Evolutionary conservation across 2,329 filamentous ascomycete species (phyloP), one percentile per base, ranked within the genome.

Genomic region (Aspergillus ustus): DNA sequence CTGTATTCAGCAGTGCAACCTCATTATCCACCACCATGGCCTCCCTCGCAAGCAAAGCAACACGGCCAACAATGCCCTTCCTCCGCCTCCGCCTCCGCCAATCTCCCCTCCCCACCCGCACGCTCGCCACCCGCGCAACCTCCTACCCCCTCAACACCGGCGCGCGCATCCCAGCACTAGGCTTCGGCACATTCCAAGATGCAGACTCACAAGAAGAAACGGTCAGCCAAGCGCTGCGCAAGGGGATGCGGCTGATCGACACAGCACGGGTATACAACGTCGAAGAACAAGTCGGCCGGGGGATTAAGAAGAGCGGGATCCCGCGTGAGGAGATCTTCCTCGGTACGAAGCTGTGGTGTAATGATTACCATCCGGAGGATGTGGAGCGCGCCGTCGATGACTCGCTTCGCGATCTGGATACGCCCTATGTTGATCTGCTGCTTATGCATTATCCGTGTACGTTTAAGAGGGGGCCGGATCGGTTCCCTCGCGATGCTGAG

Each of bases 381-480:
- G 88, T 89, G n/a, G 80, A 85, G 68, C 78, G 83, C 65, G 85
- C 86, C 67, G 83, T 85, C 54, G 80, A 82, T 67, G 82, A 83
- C 44, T 85, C 85, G 57, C 77, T 88, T 61, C 82, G 85, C 72
- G 82, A 84, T 68, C 81, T 88, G 67, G 83, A 83, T 40, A 80
- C 87, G 15, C 85, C 86, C 64, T 89, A 89, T 71, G 78, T 90
- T 57, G 87, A 90, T 70, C 80, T 89, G 13, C 87, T 85, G 75
- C 80, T 89, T 51, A 87, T 90, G 73, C 86, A 88, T 75, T 89
- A 67, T 29, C 66, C 63, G 13, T 67, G 65, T 44, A 66, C 65
- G 7, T 64, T 67, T 37, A 57, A 57, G 34, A 59, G 62, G 3
- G 64, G 61, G 2, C 4, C 59, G 2, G 65, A 69, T 9, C 48